These are phyloP conservation scores for Schizochytrium sp. DNA, from an alignment of 108 stramenopile genomes.

Conservation along the genomic window DNA sequence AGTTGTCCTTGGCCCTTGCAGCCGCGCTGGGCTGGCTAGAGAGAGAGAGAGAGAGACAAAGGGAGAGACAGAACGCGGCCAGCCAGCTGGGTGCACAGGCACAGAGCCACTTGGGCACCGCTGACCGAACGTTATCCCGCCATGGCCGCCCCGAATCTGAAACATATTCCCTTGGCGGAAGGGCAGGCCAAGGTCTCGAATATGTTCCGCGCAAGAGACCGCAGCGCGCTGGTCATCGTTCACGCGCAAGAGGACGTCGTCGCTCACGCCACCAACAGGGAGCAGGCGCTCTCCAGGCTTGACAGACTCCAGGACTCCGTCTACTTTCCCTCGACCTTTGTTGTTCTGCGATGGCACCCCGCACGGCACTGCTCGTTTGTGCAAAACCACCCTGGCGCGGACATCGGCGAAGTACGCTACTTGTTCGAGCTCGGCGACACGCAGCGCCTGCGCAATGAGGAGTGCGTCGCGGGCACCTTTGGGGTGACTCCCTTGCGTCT, in stretches of 20 bases:
- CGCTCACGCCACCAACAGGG: neutral
- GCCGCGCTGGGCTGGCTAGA: no score
- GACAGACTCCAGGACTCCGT: neutral
- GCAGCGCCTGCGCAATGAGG: slow-evolving; percentile 21
- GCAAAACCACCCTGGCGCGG: slow-evolving; percentile 17
- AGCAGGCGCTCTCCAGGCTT: neutral
- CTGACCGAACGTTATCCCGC: no score
- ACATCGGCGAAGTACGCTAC: neutral
- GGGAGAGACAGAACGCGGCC: no score
- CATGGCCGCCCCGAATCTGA: no score
- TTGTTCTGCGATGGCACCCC: slow-evolving; percentile 10
- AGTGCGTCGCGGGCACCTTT: slow-evolving; percentile 18
- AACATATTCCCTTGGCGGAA: no score
- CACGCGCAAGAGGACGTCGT: neutral
- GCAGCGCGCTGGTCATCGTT: neutral
- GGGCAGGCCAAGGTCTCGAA: no score
- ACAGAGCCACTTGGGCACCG: no score
- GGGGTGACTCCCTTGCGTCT: neutral
- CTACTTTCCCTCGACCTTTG: neutral
- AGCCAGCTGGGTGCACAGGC: no score
- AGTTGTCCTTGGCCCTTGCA: no score
- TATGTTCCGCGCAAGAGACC: no score
- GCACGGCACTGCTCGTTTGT: neutral
- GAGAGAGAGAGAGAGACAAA: no score
- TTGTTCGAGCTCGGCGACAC: neutral